These are phyloP conservation scores for Globisporangium recalcitrans DNA, from an alignment of 352 stramenopile genomes.

Conservation along the genomic window DNA sequence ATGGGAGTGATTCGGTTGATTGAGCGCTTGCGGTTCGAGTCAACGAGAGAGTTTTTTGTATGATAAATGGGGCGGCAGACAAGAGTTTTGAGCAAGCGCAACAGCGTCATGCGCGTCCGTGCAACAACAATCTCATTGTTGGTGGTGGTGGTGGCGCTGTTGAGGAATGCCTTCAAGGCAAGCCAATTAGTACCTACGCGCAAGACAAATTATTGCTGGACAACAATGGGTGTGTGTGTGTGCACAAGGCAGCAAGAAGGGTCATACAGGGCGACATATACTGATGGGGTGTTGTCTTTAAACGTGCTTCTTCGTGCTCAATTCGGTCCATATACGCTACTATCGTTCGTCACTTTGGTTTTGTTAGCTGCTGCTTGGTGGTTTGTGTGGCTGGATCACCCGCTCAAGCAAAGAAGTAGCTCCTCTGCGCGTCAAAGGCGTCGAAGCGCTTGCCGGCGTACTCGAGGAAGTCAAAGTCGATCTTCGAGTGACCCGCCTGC, in stretches of 20 bases:
- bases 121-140: background rate
- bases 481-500: slow-evolving; percentile 86
- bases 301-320: background rate
- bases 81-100: background rate
- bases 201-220: background rate
- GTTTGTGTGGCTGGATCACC: background rate
- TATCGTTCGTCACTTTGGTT: background rate
- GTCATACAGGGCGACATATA: slow-evolving; percentile 9
- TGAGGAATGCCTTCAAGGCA: background rate
- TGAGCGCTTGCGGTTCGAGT: background rate
- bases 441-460: slow-evolving; percentile 80
- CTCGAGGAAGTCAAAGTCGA: slow-evolving; percentile 88
- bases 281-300: slow-evolving; percentile 3
- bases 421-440: slow-evolving; percentile 72
- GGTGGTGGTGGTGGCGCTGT: background rate
- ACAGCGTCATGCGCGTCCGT: background rate
- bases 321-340: slow-evolving; percentile 4
- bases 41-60: background rate
- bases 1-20: background rate
- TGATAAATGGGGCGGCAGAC: background rate
- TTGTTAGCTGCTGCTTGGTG: background rate
- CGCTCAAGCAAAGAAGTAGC: slow-evolving; percentile 52
- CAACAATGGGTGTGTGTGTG: background rate
- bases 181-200: background rate
- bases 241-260: background rate